Base-by-base conservation (phyloP, 208 protist genomes). In the Strigomonas culicis region DNA sequence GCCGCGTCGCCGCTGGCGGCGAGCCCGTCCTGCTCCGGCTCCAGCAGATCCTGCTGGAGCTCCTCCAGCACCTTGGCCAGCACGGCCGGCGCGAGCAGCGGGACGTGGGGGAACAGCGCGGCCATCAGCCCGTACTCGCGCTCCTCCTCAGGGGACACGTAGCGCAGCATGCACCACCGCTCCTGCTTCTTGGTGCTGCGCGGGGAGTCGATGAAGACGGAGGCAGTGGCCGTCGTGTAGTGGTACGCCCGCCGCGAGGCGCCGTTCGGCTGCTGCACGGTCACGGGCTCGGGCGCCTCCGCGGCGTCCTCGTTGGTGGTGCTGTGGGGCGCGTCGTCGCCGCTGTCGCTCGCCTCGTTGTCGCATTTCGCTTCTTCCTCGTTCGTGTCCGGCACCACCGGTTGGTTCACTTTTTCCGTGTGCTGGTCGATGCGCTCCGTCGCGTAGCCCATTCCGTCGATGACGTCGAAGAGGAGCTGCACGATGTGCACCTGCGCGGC, bases 41-140 rank as follows among this genome's bases (percentile, higher is more conserved):
- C 31, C 24, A 58, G 47, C 30, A 67, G 36, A 39, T 67, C 62
- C 4, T 27, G 36, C 7, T 59, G 6, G 17, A 67, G 22, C 36
- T 44, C 21, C 22, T 55, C 28, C 4, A 67, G 51, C 32, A 59
- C 49, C 32, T 7, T 2, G 21, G 27, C 8, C 15, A 56, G 49
- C 22, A 39, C 50, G 7, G 50, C 39, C 7, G 30, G n/a, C 4
- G 46, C 19, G 32, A 67, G 62, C 7, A 67, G 39, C n/a, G 62
- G 21, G 39, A 59, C 56, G 36, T 24, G 46, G 22, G 49, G 51
- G 19, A 57, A 53, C 2, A 67, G 47, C 8, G 39, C 3, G 24
- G 62, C 56, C 22, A 59, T 50, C 41, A 67, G 34, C 34, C 30
- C 30, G 21, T 30, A 44, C 21, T 21, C 34, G 1, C 13, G 4